A percentile compares a stretch with the other conserved stretches of the same genome.
Evolutionary conservation across 345 rosid species (phyloP).

Genomic region (Chamaenerion angustifolium): DNA sequence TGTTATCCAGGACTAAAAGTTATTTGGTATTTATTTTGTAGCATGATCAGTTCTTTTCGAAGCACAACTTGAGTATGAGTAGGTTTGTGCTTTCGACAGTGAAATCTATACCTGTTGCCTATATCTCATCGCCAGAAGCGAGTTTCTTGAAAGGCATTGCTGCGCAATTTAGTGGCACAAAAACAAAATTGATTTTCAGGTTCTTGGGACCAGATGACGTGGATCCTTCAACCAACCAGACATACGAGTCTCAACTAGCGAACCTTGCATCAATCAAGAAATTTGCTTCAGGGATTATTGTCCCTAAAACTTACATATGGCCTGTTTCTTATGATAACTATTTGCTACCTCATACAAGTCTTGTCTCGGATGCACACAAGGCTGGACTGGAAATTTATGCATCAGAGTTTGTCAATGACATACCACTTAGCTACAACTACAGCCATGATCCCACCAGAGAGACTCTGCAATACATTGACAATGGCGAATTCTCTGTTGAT

Average conservation of each 20-base stretch:
- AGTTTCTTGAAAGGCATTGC: slow-evolving; percentile 46
- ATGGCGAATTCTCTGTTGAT: slow-evolving; percentile 78
- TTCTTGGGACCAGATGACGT: slow-evolving; percentile 30
- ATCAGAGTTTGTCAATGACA: slow-evolving; percentile 62
- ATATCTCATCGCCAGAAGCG: slow-evolving; percentile 84
- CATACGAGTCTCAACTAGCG: slow-evolving; percentile 38
- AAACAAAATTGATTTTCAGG: slow-evolving; percentile 51
- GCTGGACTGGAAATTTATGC: slow-evolving; percentile 75
- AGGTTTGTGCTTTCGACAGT: slow-evolving; percentile 34
- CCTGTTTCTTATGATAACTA: slow-evolving; percentile 33
- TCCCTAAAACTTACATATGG: slow-evolving; percentile 79
- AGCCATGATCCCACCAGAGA: slow-evolving; percentile 77
- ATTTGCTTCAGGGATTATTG: slow-evolving; percentile 84
- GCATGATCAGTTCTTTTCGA: slow-evolving; percentile 56
- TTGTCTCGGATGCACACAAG: slow-evolving; percentile 79
- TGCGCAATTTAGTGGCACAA: slow-evolving; percentile 23
- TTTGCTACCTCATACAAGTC: slow-evolving; percentile 33
- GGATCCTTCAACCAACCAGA: slow-evolving; percentile 72
- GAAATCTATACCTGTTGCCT: slow-evolving; percentile 27
- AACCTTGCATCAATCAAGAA: slow-evolving; percentile 72
- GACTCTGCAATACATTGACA: slow-evolving; percentile 50
- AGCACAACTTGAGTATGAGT: slow-evolving; percentile 69
- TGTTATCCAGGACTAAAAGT: slow-evolving; percentile 1
- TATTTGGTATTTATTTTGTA: slow-evolving; percentile 21
- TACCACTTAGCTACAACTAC: slow-evolving; percentile 57